Percentiles rank a stretch among this genome's conserved stretches.
Evolutionary conservation across 2,329 filamentous ascomycete genomes (phyloP).

Genomic region (Lasiodiplodia citricola): DNA sequence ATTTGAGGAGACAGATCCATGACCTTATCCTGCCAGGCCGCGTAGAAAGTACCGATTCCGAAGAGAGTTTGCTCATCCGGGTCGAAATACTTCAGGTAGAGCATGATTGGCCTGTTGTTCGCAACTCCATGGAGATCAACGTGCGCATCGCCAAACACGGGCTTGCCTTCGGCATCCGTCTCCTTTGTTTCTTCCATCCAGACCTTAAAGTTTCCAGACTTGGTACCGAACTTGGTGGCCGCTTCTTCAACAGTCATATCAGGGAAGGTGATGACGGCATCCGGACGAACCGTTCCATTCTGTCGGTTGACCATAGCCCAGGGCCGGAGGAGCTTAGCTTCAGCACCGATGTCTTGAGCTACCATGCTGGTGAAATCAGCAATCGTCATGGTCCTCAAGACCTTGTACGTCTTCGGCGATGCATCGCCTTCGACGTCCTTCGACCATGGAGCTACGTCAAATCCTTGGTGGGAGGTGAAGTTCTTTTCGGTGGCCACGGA

Average conservation of each 20-base stretch:
- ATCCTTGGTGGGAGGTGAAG: constrained; percentile 80
- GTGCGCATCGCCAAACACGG: constrained; percentile 72
- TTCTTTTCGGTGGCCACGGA: constrained; percentile 82
- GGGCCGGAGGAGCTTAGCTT: constrained; percentile 74
- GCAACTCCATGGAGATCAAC: constrained; percentile 62
- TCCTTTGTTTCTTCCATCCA: constrained; percentile 81
- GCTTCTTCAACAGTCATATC: constrained; percentile 72
- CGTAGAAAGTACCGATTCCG: constrained; percentile 84
- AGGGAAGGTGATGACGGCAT: constrained; percentile 80
- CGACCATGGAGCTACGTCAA: constrained; percentile 70
- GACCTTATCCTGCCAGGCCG: constrained; percentile 85
- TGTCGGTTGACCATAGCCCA: constrained; percentile 99
- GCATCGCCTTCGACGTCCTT: constrained; percentile 70
- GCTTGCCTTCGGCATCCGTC: constrained; percentile 70
- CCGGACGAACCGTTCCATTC: constrained; percentile 93
- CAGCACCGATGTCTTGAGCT: constrained; percentile 70
- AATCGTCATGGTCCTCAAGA: constrained; percentile 77
- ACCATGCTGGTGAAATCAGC: constrained; percentile 74
- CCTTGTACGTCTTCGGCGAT: constrained; percentile 72
- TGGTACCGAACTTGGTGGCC: constrained; percentile 70
- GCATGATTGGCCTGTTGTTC: constrained; percentile 67
- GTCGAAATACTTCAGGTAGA: constrained; percentile 95
- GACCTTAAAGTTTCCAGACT: constrained; percentile 71
- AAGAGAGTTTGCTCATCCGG: constrained; percentile 73
- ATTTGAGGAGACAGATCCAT: constrained; percentile 82